These are phyloP conservation scores for Cryphonectria nitschkei DNA, from an alignment of 2,329 filamentous ascomycete genomes.

Conservation along the genomic window DNA sequence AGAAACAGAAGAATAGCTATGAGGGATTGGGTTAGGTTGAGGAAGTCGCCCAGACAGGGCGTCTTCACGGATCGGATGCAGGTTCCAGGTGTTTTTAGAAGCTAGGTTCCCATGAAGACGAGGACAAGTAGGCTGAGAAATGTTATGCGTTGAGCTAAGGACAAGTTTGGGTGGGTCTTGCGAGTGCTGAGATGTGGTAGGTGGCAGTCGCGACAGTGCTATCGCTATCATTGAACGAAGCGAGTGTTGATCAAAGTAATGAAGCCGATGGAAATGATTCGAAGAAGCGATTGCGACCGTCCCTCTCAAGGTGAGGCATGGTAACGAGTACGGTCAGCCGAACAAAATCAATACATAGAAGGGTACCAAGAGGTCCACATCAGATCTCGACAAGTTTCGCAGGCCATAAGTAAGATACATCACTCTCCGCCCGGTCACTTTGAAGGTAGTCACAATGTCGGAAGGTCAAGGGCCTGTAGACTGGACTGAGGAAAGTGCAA, in stretches of 20 bases:
- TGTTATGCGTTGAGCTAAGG: background rate
- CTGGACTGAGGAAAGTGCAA: background rate
- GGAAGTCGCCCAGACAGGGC: conserved; percentile 1
- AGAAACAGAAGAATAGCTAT: background rate
- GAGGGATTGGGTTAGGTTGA: conserved; percentile 5
- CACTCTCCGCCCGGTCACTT: background rate
- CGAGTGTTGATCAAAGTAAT: background rate
- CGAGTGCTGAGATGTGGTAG: background rate
- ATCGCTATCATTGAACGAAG: background rate
- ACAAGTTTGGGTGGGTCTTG: background rate
- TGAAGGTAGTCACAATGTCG: background rate
- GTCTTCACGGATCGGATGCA: background rate
- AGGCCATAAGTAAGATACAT: background rate
- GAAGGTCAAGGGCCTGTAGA: background rate
- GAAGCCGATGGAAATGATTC: too few relatives aligned
- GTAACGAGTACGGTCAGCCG: background rate
- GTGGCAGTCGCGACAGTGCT: conserved; percentile 2
- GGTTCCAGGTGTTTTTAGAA: background rate
- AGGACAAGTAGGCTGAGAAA: background rate
- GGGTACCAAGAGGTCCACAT: background rate
- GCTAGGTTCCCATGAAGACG: background rate
- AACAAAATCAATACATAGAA: background rate
- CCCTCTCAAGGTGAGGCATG: background rate
- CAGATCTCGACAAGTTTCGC: background rate
- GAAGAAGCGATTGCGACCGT: background rate